Conservation (phyloP, 2,329 filamentous ascomycete genomes). For the Fusarium sp. region DNA sequence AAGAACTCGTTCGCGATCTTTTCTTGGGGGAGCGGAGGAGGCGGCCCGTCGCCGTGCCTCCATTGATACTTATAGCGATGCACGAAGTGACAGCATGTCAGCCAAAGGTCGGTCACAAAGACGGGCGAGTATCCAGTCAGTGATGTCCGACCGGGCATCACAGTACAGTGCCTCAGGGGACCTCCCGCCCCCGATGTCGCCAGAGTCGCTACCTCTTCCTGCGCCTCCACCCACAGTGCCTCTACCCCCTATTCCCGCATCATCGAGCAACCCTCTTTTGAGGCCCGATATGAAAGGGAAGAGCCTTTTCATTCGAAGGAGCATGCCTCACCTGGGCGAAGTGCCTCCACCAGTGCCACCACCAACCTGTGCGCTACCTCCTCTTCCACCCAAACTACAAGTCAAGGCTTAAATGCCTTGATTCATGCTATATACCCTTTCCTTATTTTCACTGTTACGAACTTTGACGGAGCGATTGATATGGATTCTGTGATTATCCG, state of each 20-base stretch:
- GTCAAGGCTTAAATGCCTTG: conserved; percentile 22
- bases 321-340: conserved; percentile 60
- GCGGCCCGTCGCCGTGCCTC: conserved; percentile 44
- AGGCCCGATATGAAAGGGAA: conserved; percentile 35
- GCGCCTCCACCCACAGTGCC: conserved; percentile 44
- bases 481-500: conserved; percentile 19
- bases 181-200: conserved; percentile 35
- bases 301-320: conserved; percentile 50
- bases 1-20: conserved; percentile 35
- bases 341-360: conserved; percentile 63
- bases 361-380: conserved; percentile 63
- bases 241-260: conserved; percentile 44
- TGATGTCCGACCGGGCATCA: conserved; percentile 39
- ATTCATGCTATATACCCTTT: conserved; percentile 10
- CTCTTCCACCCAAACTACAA: conserved; percentile 51
- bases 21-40: conserved; percentile 25
- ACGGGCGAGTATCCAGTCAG: conserved; percentile 42
- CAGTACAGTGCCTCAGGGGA: conserved; percentile 36
- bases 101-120: conserved; percentile 35
- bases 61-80: conserved; percentile 41
- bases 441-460: conserved; percentile 23
- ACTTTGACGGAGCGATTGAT: conserved; percentile 27
- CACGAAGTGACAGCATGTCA: conserved; percentile 34
- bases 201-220: conserved; percentile 36
- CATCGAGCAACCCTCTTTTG: conserved; percentile 34